Base-by-base conservation (phyloP, 305 asterid genomes). In the Solanum hybrid region DNA sequence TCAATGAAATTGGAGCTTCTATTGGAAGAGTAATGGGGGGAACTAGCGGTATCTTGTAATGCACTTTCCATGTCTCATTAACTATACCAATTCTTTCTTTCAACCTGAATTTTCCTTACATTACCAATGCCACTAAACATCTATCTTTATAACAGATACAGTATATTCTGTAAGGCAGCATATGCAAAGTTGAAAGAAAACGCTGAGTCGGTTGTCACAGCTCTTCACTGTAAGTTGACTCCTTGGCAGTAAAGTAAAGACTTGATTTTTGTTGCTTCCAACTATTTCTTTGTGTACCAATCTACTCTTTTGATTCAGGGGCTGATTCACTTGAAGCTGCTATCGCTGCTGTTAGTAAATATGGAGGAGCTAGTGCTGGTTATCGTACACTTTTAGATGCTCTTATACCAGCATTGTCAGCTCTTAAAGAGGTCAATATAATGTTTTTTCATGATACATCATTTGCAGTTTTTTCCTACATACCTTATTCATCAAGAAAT, bases 21-120 rank as follows among this genome's bases (percentile, higher is more conserved):
- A 93, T 96, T 88, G 93, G 99, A 92, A 95, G 97, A 94, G 98
- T 94, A 92, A 97, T 97, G 99, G 99, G 99, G 88, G 99, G 99
- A 94, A 97, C 98, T 72, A 97, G 99, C 84, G 99, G 99, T 79
- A 92, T 97, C 94, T 90, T 97, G 99, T 97, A 94, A 79, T 86
- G 76, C 87, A 22, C 81, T 72, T 91, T 32, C 86, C 84, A 56
- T 79, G 10, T 60, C 85, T 75, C 14, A 77, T 89, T 84, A 69
- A 35, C 42, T 38, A 24, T 31, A 40, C 22, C 40, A 40, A 16
- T 76, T 38, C 16, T 85, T 35, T 46, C 66, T 37, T n/a, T 12
- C 51, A 88, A 35, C 35, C 31, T 32, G 32, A 27, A 1, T 78
- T 77, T 29, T 84, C 87, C 37, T 82, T 82, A 10, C 27, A 85